Evolutionary conservation across 352 stramenopile genomes (phyloP).

Genomic region (Globisporangium orthogonon): DNA sequence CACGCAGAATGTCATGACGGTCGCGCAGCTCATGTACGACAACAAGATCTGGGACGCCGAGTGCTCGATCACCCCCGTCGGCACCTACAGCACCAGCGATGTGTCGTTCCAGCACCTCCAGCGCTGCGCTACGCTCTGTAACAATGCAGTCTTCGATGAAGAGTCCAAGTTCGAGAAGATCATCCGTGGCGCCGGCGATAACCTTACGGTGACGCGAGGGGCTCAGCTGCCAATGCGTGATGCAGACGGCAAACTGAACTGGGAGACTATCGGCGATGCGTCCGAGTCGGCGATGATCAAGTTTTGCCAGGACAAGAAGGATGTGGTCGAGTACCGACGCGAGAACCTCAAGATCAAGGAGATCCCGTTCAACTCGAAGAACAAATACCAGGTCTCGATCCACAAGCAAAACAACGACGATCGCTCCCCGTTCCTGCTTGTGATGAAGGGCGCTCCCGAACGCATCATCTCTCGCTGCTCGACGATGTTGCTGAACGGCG

Average conservation of each 20-base stretch:
- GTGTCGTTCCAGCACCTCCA: conserved; percentile 58
- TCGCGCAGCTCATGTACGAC: conserved; percentile 75
- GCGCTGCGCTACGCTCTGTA: conserved; percentile 85
- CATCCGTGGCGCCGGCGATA: conserved; percentile 9
- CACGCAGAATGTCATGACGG: conserved; percentile 94
- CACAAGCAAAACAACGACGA: conserved; percentile 79
- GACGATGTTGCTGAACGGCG: conserved; percentile 58
- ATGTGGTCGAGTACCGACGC: conserved; percentile 63
- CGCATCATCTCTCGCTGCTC: conserved; percentile 91
- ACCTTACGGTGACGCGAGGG: conserved; percentile 15
- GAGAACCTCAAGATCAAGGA: conserved; percentile 77
- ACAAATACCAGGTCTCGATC: conserved; percentile 83
- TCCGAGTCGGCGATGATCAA: conserved; percentile 86
- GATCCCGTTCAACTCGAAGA: conserved; percentile 82
- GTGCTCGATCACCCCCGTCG: conserved; percentile 67
- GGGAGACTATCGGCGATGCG: conserved; percentile 67
- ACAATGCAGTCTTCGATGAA: conserved; percentile 87
- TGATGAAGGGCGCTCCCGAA: conserved; percentile 97
- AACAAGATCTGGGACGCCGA: conserved; percentile 66
- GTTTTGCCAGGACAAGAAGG: conserved; percentile 68
- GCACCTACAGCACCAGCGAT: conserved; percentile 45
- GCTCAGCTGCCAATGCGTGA: conserved; percentile 8
- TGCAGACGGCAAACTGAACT: conserved; percentile 16
- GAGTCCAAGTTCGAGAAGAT: conserved; percentile 25
- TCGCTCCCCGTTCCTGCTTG: conserved; percentile 48